Conservation (phyloP, 306 rosid genomes). For the Cucurbita ficifolia region DNA sequence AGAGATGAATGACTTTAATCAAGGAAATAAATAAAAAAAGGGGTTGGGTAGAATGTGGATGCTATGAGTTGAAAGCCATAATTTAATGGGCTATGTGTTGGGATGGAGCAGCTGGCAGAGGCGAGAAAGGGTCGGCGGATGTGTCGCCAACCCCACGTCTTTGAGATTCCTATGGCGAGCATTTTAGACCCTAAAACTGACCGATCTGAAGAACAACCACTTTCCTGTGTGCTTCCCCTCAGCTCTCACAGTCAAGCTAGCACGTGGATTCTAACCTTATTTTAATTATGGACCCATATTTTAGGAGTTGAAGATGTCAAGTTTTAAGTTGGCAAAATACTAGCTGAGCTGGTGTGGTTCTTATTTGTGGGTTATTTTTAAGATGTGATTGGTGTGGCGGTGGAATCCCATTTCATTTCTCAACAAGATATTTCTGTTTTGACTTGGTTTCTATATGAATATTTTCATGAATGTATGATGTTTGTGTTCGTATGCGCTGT, state of each 20-base stretch:
- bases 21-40: neutral
- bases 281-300: constrained; percentile 3
- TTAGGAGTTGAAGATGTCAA: constrained; percentile 15
- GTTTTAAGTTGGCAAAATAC: neutral
- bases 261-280: constrained; percentile 23
- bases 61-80: neutral
- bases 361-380: too few relatives aligned
- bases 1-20: neutral
- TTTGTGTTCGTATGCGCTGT: too few relatives aligned
- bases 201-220: constrained; percentile 4
- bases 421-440: too few relatives aligned
- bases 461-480: too few relatives aligned
- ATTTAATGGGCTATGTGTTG: constrained; percentile 11
- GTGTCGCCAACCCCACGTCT: constrained; percentile 60
- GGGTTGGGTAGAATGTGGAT: neutral
- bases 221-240: constrained; percentile 32
- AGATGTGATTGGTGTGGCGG: too few relatives aligned
- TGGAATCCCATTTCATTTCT: too few relatives aligned
- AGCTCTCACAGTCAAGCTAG: constrained; percentile 10
- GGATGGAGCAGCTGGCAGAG: constrained; percentile 63
- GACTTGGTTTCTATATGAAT: too few relatives aligned
- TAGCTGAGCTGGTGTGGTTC: neutral
- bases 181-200: neutral
- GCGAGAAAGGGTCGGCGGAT: constrained; percentile 43
- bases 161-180: constrained; percentile 17